These are phyloP conservation scores for Aphanocladium album DNA, from an alignment of 2,329 filamentous ascomycete species.

Conservation along the genomic window DNA sequence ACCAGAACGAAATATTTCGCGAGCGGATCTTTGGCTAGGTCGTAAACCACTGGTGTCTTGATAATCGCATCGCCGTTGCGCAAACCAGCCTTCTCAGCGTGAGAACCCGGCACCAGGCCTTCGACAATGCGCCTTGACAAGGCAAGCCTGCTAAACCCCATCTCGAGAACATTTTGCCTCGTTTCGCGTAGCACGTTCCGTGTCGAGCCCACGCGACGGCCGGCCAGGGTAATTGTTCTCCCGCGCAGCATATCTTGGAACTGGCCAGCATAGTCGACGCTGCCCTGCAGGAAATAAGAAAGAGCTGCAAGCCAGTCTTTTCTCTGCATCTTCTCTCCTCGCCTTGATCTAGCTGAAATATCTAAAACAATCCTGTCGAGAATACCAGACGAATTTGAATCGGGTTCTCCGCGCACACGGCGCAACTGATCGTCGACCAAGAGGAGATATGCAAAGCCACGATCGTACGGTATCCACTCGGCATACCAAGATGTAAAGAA, in stretches of 20 bases:
- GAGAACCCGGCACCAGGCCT: constrained; percentile 4
- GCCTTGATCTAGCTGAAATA: background rate
- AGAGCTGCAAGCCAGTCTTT: constrained; percentile 8
- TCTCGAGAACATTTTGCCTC: background rate
- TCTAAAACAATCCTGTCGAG: constrained; percentile 2
- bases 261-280: constrained; percentile 2
- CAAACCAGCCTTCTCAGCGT: constrained; percentile 5
- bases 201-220: constrained; percentile 8
- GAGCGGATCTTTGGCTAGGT: background rate
- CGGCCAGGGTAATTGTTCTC: constrained; percentile 4
- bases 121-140: background rate
- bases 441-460: constrained; percentile 10
- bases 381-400: background rate
- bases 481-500: constrained; percentile 16
- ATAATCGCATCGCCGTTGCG: constrained; percentile 10
- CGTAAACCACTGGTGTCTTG: background rate
- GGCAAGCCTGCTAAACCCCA: constrained; percentile 6
- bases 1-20: constrained; percentile 6
- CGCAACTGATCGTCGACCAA: constrained; percentile 10
- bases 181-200: constrained; percentile 11
- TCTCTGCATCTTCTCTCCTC: constrained; percentile 4
- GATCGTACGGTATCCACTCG: constrained; percentile 11
- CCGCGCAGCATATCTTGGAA: constrained; percentile 1
- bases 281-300: background rate
- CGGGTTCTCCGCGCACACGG: background rate